Evolutionary conservation across 2,329 filamentous ascomycete species (phyloP).

Genomic region (Arachnopeziza araneosa): DNA sequence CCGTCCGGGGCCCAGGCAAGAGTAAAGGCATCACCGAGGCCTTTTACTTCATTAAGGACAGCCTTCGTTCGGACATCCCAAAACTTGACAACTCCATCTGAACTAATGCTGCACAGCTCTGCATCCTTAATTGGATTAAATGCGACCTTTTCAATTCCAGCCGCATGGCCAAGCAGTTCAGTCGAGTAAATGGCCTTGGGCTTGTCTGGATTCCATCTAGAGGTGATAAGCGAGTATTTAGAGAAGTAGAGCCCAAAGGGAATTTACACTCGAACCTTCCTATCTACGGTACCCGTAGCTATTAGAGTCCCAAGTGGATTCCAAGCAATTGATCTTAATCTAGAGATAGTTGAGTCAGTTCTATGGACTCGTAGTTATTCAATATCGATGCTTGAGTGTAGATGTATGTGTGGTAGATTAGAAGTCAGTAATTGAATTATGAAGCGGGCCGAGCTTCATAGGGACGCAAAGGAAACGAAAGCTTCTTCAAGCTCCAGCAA

Average conservation of each 20-base stretch:
- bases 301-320: slow-evolving; percentile 79
- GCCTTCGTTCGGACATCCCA: slow-evolving; percentile 75
- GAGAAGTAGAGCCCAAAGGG: background rate
- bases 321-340: slow-evolving; percentile 79
- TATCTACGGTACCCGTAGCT: slow-evolving; percentile 71
- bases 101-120: slow-evolving; percentile 69
- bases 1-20: slow-evolving; percentile 72
- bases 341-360: slow-evolving; percentile 29
- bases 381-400: background rate
- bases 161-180: slow-evolving; percentile 63
- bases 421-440: background rate
- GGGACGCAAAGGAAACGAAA: background rate
- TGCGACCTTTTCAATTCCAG: slow-evolving; percentile 66
- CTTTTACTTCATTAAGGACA: slow-evolving; percentile 63
- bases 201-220: slow-evolving; percentile 71
- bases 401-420: background rate
- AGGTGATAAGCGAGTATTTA: background rate
- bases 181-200: slow-evolving; percentile 69
- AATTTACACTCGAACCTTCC: slow-evolving; percentile 56
- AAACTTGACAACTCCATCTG: slow-evolving; percentile 68
- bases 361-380: background rate
- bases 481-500: background rate
- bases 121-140: slow-evolving; percentile 75
- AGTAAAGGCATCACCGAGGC: slow-evolving; percentile 61
- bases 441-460: background rate